A percentile compares a stretch with the other conserved stretches of the same genome.
phyloP scores from a whole-genome alignment of 257 asterid genomes.

The Penstemon barbatus region DNA sequence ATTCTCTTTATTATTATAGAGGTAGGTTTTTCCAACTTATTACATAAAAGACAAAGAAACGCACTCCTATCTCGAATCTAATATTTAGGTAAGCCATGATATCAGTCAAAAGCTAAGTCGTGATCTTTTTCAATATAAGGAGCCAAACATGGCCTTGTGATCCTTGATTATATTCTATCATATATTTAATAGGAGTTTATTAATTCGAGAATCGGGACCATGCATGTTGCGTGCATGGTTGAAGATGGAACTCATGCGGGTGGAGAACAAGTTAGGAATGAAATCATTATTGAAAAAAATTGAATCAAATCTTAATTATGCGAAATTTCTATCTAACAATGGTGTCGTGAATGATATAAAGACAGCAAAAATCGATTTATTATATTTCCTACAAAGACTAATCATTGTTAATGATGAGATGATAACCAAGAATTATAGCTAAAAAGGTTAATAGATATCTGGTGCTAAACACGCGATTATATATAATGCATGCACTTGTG shows the following conservation, averaged over 20 bases:
- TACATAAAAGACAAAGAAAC: slow-evolving; percentile 26
- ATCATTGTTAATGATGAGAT: no score
- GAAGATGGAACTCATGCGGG: no score
- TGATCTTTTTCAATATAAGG: slow-evolving; percentile 38
- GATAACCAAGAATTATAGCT: no score
- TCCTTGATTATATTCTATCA: slow-evolving; percentile 23
- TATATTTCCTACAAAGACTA: no score
- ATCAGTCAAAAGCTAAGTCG: slow-evolving; percentile 28
- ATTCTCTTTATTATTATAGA: neutral
- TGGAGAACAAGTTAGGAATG: no score
- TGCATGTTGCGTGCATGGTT: slow-evolving; percentile 13
- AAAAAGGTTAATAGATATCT: no score
- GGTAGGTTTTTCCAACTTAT: slow-evolving; percentile 4
- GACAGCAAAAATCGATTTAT: no score
- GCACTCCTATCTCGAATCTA: slow-evolving; percentile 32
- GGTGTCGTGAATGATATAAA: no score
- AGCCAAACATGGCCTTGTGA: slow-evolving; percentile 51
- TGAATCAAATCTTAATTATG: neutral
- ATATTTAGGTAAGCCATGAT: slow-evolving; percentile 21
- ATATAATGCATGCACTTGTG: no score
- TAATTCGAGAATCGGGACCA: slow-evolving; percentile 25
- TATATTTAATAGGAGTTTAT: neutral
- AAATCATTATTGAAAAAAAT: no score
- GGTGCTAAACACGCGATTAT: no score
- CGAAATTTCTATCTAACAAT: no score